Evolutionary conservation across 2,329 filamentous ascomycete genomes (phyloP), one percentile per base, ranked within the genome.

Genomic region (Thermomyces lanuginosus): DNA sequence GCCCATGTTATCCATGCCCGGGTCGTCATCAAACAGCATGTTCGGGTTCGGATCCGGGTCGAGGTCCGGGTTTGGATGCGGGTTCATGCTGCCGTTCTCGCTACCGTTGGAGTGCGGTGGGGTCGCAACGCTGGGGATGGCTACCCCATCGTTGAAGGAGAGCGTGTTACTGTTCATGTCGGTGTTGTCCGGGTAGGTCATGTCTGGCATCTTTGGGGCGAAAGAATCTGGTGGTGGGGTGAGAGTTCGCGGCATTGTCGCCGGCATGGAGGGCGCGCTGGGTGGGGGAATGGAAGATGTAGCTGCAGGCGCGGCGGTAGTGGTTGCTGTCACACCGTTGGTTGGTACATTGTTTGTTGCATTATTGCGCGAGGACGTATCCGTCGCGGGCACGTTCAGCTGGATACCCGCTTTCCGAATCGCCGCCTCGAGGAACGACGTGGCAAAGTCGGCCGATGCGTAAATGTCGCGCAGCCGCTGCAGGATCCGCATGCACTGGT

Each of bases 371-470:
- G 22, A 22, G 5, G 21, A 12, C 5, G 15, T 21, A 16, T 30
- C 31, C 10, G 27, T 17, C 10, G 22, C 30, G 8, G 19, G 9
- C 4, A 32, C 17, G 22, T 33, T 30, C 20, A 82, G 61, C 30
- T 79, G 72, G 35, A 89, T 83, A 30, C 79, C 73, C 6, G 81
- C 81, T 57, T 92, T 91, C 35, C 79, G 74, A 36, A 92, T 77
- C 1, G 83, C 82, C 1, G 83, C 82, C 47, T 92, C 81, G n/a
- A 93, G 64, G 58, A 93, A 93, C 2, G 80, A 80, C 1, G 80
- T 86, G n/a, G 82, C 83, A 43, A 89, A 92, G 51, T 93, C 84
- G n/a, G 86, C 86, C 0, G 84, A 83, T 0, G 83, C 75, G 44
- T 95, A 93, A 16, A 83, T 80, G 44, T 92, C 82, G 19, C 83